These are phyloP conservation scores for Perkinsus chesapeaki DNA, from an alignment of 169 alveolate species.

Conservation along the genomic window DNA sequence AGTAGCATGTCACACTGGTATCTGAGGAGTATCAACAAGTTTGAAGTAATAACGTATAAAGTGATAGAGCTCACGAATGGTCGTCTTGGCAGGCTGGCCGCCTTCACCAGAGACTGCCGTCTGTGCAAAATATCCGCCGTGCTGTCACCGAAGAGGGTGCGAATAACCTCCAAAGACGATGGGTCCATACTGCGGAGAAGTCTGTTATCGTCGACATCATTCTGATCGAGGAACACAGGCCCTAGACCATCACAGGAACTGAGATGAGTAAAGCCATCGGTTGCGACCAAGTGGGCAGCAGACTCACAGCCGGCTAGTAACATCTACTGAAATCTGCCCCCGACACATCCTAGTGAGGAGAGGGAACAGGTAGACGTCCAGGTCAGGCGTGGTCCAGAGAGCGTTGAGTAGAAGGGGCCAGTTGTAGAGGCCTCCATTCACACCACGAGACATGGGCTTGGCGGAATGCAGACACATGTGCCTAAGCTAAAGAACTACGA, in stretches of 20 bases:
- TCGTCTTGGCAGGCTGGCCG: neutral
- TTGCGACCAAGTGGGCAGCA: neutral
- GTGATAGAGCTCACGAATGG: neutral
- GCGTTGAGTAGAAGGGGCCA: neutral
- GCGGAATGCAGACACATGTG: neutral
- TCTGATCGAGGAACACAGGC: neutral
- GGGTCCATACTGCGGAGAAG: neutral
- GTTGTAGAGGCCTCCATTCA: neutral
- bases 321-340: neutral
- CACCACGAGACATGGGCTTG: neutral
- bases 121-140: neutral
- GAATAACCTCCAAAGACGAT: neutral
- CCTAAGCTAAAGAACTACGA: neutral
- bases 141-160: neutral
- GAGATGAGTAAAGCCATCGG: no score
- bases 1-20: no score
- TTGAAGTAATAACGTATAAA: no score
- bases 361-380: neutral
- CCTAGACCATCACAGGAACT: no score
- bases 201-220: neutral
- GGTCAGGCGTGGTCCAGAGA: neutral
- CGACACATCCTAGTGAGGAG: neutral
- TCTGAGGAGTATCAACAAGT: no score
- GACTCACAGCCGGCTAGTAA: neutral
- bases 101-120: neutral